Base-by-base conservation (phyloP, 176 grass and related monocot genomes). In the Ampelocalamus luodianensis region DNA sequence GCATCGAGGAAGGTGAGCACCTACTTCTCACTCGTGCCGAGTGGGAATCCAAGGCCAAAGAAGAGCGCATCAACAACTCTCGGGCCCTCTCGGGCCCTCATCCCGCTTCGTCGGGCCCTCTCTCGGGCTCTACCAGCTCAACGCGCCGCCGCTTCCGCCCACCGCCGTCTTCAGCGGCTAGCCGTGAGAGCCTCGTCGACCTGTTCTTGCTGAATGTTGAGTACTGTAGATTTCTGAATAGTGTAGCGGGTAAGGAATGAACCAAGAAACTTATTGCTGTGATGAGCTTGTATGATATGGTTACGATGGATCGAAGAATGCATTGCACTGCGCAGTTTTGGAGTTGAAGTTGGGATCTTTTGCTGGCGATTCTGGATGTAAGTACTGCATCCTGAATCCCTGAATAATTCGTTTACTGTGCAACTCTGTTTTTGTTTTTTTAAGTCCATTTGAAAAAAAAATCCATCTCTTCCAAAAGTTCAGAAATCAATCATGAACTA, bases 71-170 rank as follows among this genome's bases (percentile, higher is more conserved):
- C n/a, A n/a, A n/a, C n/a, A n/a, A n/a, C n/a, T n/a, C n/a, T n/a
- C n/a, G n/a, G n/a, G n/a, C n/a, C n/a, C n/a, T n/a, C n/a, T n/a
- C n/a, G n/a, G n/a, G n/a, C n/a, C n/a, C n/a, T n/a, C n/a, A n/a
- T n/a, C n/a, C n/a, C 93, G 91, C 77, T 98, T 98, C 88, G 89
- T 98, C 50, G 96, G 96, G 0, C 93, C 96, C 7, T 86, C 88
- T 20, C 26, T 93, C 20, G 93, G 93, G 0, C 59, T 98, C 23
- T 98, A 98, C 75, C 87, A 98, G 87, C 91, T 98, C 85, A 92
- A 98, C 50, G 88, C 91, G 17, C 45, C 93, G 80, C 89, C 90
- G 43, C 80, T 95, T 23, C 49, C 89, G 26, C 93, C 96, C 10
- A 71, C 89, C 5, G 78, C 82, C 72, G 78, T 98, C 9, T 78